These are phyloP conservation scores for Rhizopus delemar DNA, from an alignment of 371 early-diverging fungal genomes.

Conservation along the genomic window DNA sequence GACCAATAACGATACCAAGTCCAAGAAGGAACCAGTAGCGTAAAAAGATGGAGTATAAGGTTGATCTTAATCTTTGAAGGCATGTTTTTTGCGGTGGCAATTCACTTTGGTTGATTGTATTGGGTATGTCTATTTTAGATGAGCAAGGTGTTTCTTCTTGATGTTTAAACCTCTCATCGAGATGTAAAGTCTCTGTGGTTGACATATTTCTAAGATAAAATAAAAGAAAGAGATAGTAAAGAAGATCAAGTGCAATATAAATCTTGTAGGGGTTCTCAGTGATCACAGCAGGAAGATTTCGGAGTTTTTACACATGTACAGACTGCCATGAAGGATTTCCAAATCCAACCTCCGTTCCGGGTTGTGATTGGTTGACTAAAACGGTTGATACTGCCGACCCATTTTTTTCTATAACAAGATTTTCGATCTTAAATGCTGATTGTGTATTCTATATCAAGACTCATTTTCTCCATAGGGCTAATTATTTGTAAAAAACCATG, in stretches of 20 bases:
- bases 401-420: neutral
- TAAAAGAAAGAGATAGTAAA: neutral
- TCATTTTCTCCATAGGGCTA: too few relatives aligned
- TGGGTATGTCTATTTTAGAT: neutral
- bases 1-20: slow-evolving; percentile 59
- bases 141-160: neutral
- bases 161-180: too few relatives aligned
- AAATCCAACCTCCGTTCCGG: neutral
- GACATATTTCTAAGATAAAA: neutral
- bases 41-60: slow-evolving; percentile 6
- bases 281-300: neutral
- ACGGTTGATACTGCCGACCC: neutral
- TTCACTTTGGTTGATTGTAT: neutral
- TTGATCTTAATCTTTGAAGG: neutral
- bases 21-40: slow-evolving; percentile 65
- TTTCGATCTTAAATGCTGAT: too few relatives aligned
- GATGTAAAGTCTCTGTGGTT: neutral
- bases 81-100: neutral
- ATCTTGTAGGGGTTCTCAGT: neutral
- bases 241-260: neutral
- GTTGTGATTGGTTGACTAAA: too few relatives aligned
- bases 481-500: too few relatives aligned
- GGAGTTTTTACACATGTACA: neutral
- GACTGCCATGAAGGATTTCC: neutral
- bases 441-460: too few relatives aligned